phyloP scores from a whole-genome alignment of 805 yeast genomes.

The Saccharomycopsis oosterbeekiorum region DNA sequence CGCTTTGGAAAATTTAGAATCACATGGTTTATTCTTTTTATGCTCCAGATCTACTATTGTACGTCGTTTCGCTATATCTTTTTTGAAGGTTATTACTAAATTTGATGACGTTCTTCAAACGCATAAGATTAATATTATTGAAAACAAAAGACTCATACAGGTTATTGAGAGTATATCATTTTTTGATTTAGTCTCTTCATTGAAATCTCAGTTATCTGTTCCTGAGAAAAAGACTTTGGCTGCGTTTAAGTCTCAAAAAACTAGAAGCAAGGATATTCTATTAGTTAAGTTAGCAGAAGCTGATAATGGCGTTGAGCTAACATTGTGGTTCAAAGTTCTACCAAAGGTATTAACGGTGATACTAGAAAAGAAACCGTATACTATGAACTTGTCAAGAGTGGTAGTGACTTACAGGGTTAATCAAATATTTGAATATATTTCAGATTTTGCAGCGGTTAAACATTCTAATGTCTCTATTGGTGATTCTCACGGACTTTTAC shows the following conservation, averaged over 20 bases:
- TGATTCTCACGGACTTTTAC: conserved; percentile 16
- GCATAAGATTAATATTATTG: neutral
- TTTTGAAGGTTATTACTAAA: conserved; percentile 68
- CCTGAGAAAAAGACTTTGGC: conserved; percentile 71
- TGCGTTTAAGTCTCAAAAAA: conserved; percentile 36
- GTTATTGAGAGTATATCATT: conserved; percentile 65
- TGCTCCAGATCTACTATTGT: conserved; percentile 78
- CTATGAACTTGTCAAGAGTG: conserved; percentile 87
- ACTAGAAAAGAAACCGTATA: conserved; percentile 78
- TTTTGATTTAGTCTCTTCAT: conserved; percentile 46
- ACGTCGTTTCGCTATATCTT: conserved; percentile 64
- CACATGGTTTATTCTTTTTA: conserved; percentile 84
- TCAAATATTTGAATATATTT: conserved; percentile 66
- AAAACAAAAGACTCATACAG: conserved; percentile 48
- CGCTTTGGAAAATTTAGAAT: conserved; percentile 89
- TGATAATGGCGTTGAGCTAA: conserved; percentile 90
- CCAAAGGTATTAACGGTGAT: conserved; percentile 65
- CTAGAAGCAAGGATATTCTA: conserved; percentile 50
- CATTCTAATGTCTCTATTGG: conserved; percentile 15
- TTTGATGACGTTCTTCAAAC: conserved; percentile 66
- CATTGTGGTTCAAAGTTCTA: conserved; percentile 87
- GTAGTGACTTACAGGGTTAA: conserved; percentile 83
- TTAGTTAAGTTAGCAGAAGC: conserved; percentile 78
- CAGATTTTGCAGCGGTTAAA: conserved; percentile 41
- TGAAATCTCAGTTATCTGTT: conserved; percentile 42